These are phyloP conservation scores for Aureobasidium sp. DNA, from an alignment of 2,329 filamentous ascomycete genomes.

Conservation along the genomic window DNA sequence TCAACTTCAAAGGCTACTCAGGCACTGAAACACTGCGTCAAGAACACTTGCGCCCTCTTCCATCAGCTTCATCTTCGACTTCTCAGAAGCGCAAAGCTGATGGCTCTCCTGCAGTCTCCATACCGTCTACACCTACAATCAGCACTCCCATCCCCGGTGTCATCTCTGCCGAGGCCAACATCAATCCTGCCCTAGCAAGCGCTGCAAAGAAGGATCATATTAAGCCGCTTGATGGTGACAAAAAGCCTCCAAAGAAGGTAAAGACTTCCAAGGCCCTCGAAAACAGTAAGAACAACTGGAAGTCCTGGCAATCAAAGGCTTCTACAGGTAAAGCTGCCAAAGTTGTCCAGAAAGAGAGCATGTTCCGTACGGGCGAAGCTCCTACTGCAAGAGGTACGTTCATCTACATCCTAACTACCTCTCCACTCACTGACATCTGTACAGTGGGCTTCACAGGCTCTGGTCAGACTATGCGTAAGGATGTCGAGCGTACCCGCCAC, in stretches of 20 bases:
- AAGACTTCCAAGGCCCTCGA: conserved; percentile 92
- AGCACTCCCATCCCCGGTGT: conserved; percentile 41
- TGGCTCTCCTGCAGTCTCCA: conserved; percentile 49
- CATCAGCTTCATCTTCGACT: conserved; percentile 9
- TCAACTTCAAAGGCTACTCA: conserved; percentile 85
- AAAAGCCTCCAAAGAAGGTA: conserved; percentile 61
- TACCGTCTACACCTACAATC: conserved; percentile 29
- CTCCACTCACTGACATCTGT: conserved; percentile 22
- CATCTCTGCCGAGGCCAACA: conserved; percentile 59
- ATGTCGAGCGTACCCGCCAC: conserved; percentile 72
- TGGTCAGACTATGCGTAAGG: conserved; percentile 92
- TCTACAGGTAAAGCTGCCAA: conserved; percentile 50
- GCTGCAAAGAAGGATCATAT: conserved; percentile 54
- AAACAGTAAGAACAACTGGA: conserved; percentile 87
- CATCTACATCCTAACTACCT: background rate
- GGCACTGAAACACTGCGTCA: conserved; percentile 72
- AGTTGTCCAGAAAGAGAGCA: conserved; percentile 78
- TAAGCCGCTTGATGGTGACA: conserved; percentile 52
- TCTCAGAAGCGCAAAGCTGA: conserved; percentile 74
- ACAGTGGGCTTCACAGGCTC: conserved; percentile 93
- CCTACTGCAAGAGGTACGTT: conserved; percentile 73
- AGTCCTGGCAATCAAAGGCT: conserved; percentile 76
- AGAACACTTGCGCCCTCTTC: conserved; percentile 73
- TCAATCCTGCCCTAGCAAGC: conserved; percentile 58
- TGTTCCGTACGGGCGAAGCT: conserved; percentile 89